Evolutionary conservation across 2,329 filamentous ascomycete species (phyloP).

Genomic region (Alternaria longipes): DNA sequence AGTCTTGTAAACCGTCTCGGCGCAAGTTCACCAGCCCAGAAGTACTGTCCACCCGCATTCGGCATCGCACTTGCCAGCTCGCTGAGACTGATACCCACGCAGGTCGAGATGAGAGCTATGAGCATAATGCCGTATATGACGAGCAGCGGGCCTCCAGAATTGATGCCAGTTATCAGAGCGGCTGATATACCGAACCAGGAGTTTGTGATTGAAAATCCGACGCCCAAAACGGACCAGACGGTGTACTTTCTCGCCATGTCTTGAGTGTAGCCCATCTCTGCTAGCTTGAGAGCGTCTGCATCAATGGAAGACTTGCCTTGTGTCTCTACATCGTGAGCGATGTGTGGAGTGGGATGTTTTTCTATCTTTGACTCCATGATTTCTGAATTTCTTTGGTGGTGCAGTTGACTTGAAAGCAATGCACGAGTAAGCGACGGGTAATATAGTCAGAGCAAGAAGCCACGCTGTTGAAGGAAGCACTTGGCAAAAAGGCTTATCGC

Average conservation of each 20-base stretch:
- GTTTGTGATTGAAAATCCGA: slow-evolving; percentile 62
- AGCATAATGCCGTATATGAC: slow-evolving; percentile 62
- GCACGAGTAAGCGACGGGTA: not conserved
- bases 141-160: slow-evolving; percentile 59
- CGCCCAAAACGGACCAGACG: slow-evolving; percentile 60
- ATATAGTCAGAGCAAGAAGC: not conserved
- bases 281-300: slow-evolving; percentile 56
- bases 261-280: slow-evolving; percentile 60
- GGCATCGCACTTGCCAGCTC: slow-evolving; percentile 61
- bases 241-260: slow-evolving; percentile 60
- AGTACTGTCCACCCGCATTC: slow-evolving; percentile 63
- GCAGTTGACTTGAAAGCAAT: not conserved
- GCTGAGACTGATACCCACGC: slow-evolving; percentile 57
- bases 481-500: slow-evolving; percentile 24
- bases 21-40: slow-evolving; percentile 61
- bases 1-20: slow-evolving; percentile 57
- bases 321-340: slow-evolving; percentile 23
- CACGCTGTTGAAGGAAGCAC: not conserved
- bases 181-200: slow-evolving; percentile 63
- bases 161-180: slow-evolving; percentile 61
- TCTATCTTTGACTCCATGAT: slow-evolving; percentile 22
- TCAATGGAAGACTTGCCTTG: slow-evolving; percentile 32
- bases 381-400: not conserved
- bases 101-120: slow-evolving; percentile 56
- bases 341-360: slow-evolving; percentile 20